Conservation (phyloP, 2,329 filamentous ascomycete genomes). For the Cladosporium cucumerinum region DNA sequence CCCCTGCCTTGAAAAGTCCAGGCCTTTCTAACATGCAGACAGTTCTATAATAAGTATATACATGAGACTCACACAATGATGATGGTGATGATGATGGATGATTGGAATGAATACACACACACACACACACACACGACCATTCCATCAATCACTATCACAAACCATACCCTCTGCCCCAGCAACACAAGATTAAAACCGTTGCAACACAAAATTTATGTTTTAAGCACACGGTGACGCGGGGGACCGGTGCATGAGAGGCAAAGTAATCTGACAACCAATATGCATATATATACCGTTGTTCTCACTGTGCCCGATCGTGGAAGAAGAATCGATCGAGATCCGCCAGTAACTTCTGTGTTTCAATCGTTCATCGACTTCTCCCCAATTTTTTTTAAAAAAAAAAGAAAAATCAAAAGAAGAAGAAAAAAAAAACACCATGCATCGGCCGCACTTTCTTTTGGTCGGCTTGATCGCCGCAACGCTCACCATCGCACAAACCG, state of each 20-base stretch:
- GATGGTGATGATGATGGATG: too few species aligned
- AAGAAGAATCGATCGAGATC: not conserved
- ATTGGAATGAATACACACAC: too few species aligned
- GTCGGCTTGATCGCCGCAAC: not conserved
- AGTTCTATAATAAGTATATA: not conserved
- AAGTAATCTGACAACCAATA: not conserved
- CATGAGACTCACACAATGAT: not conserved
- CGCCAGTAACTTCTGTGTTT: not conserved
- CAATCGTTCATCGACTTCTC: not conserved
- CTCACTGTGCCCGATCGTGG: not conserved
- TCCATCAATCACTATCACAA: not conserved
- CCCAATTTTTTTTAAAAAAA: too few species aligned
- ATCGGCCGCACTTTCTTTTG: not conserved
- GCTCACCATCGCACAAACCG: constrained; percentile 19
- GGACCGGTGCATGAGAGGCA: not conserved
- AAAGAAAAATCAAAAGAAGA: too few species aligned
- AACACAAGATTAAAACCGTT: not conserved
- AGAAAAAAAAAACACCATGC: not conserved
- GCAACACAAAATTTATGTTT: not conserved
- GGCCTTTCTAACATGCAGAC: not conserved
- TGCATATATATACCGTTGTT: not conserved
- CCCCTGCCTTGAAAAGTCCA: not conserved
- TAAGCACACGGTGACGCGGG: constrained; percentile 3
- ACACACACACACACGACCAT: not conserved
- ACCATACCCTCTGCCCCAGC: not conserved